Base-by-base conservation (phyloP, 169 alveolate species). In the Amoebophrya sp. region DNA sequence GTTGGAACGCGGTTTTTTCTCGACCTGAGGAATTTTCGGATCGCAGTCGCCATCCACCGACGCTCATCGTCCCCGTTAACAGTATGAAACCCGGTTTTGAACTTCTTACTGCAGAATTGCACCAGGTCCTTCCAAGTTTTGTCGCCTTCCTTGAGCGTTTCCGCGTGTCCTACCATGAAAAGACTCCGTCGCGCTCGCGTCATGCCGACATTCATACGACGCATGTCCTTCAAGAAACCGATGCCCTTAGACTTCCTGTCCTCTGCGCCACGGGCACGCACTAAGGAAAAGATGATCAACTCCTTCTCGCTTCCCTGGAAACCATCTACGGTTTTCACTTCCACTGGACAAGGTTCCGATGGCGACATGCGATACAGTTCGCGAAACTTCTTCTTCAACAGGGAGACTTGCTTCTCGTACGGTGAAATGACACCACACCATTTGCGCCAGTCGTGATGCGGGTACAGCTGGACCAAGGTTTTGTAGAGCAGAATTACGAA, bases 281-380 rank as follows among this genome's bases (percentile, higher is more conserved):
- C 95, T 6, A 93, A 93, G 40, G 92, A 65, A 41, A 94, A 90
- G 39, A 94, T 90, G n/a, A 94, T 78, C n/a, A 91, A 65, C 40
- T 94, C 95, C 83, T 94, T 94, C 92, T 94, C 95, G 41, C 94
- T 92, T 0, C 95, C 95, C 94, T 94, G 96, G 93, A 94, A 94
- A 18, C 96, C 96, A 89, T 94, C 96, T 53, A 94, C 96, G 18
- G 96, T 94, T 89, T 94, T 94, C 90, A 94, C 95, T 34, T 94
- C 96, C 26, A 94, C 91, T 40, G 96, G 96, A 36, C 95, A 93
- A 65, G 93, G 33, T 90, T 91, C 89, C 90, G 90, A 90, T n/a
- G 83, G 93, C 47, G 93, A 40, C 34, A 93, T 36, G 54, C 93
- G 91, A 39, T 92, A 94, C 40, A 92, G 90, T 2, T 92, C 93